Evolutionary conservation across 106 monocot species (phyloP).

Genomic region (Ottelia alismoides): DNA sequence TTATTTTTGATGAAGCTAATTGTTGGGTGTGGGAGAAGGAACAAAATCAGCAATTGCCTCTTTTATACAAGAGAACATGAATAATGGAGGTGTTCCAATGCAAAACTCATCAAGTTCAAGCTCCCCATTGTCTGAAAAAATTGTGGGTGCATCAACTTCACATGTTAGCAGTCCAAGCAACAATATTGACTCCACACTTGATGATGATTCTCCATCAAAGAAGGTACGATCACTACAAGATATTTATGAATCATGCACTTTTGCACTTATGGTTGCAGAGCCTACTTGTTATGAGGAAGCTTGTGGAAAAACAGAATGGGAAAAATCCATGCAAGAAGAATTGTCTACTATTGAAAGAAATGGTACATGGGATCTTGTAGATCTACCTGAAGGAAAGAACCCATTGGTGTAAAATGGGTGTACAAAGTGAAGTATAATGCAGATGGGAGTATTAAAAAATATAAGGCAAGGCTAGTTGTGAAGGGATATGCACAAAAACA

Average conservation of each 20-base stretch:
- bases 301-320: not conserved
- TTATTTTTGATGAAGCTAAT: not conserved
- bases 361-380: too few relatives aligned
- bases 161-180: not conserved
- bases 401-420: slow-evolving; percentile 5
- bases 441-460: slow-evolving; percentile 3
- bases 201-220: not conserved
- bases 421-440: slow-evolving; percentile 5
- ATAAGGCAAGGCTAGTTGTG: not conserved
- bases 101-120: too few relatives aligned
- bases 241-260: slow-evolving; percentile 3
- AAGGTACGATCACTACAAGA: not conserved
- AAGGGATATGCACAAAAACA: slow-evolving; percentile 5
- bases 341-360: not conserved
- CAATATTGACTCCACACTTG: too few relatives aligned
- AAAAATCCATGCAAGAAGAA: slow-evolving; percentile 5
- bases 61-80: too few relatives aligned
- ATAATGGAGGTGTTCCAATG: too few relatives aligned
- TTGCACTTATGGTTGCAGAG: slow-evolving; percentile 4
- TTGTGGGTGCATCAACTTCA: not conserved
- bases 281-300: slow-evolving; percentile 2
- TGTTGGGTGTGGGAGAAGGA: too few relatives aligned
- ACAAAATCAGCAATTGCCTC: too few relatives aligned
- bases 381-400: slow-evolving; percentile 1
- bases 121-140: too few relatives aligned